Base-by-base conservation (phyloP, 140 eudicot genomes). In the Ambrosia hybrid region DNA sequence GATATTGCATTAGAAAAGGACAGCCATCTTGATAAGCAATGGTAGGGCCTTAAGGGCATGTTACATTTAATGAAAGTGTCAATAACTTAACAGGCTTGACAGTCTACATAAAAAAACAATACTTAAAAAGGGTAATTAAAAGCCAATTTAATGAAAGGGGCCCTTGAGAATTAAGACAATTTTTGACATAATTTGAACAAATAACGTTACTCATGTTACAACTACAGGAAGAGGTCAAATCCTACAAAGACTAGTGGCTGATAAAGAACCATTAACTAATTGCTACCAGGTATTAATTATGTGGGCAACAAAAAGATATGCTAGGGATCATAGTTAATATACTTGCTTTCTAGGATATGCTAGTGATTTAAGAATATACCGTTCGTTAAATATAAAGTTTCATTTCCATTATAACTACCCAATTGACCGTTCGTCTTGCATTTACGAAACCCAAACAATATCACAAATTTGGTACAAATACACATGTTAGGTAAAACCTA, bases 1-100 rank as follows among this genome's bases (percentile, higher is more conserved):
- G 15, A 36, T 63, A 26, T 71, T 62, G 62, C 51, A 64, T 34
- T 52, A 43, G 67, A 65, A 78, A 71, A 78, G 17, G 77, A 70
- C 79, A 43, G 30, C 46, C 80, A 66, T 13, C 67, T 56, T 67
- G 68, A 75, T 59, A 66, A 33, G 59, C 11, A 61, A 41, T 41
- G 39, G 68, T 43, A 57, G 53, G 39, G 62, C 49, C 21, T 37
- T 11, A 64, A 36, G 52, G 77, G 67, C 58, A 78, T 64, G 38
- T 41, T 34, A 46, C 9, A 70, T 39, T 70, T 70, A 52, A 70
- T 43, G 51, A 17, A 60, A 39, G 55, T 9, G 45, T 71, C 30
- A 11, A 71, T 64, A 64, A 17, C 41, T 77, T 63, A 21, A 56
- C 30, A 58, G 65, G 75, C 65, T 61, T 57, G 36, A 26, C 6